Conservation (phyloP, 805 yeast species). For the Myxozyma sirexii region DNA sequence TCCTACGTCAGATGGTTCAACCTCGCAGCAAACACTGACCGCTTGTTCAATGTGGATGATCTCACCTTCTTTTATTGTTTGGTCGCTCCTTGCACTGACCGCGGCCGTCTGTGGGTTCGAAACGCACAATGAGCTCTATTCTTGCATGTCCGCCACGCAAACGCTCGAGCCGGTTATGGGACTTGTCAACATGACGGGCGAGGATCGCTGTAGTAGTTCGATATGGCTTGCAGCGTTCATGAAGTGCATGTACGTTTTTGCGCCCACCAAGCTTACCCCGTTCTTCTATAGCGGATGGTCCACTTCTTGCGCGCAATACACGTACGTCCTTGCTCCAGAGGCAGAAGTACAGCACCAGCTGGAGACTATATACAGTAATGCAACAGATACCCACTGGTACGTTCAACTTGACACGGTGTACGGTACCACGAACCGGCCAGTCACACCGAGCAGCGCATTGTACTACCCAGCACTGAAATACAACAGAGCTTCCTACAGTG, state of each 20-base stretch:
- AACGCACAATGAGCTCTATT: constrained; percentile 10
- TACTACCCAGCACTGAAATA: neutral
- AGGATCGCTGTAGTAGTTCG: neutral
- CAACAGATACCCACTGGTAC: constrained; percentile 5
- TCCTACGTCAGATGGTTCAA: too few species aligned
- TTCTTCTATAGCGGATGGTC: constrained; percentile 3
- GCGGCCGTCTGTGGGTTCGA: neutral
- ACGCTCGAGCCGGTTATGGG: neutral
- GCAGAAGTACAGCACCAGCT: neutral
- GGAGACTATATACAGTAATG: constrained; percentile 1
- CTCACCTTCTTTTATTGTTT: neutral
- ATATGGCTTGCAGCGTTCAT: constrained; percentile 5
- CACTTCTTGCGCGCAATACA: neutral
- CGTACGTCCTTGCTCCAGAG: neutral
- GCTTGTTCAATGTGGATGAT: neutral
- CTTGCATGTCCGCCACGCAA: constrained; percentile 1
- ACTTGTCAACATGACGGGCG: neutral
- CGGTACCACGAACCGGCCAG: neutral
- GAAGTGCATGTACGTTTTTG: constrained; percentile 5
- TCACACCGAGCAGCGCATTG: neutral
- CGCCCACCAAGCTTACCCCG: constrained; percentile 1
- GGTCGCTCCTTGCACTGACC: neutral
- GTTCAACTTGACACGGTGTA: neutral
- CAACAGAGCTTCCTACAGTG: constrained; percentile 1
- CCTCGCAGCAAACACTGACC: too few species aligned